These are phyloP conservation scores for Coemansia umbellata DNA, from an alignment of 192 early-diverging fungal species.

Conservation along the genomic window DNA sequence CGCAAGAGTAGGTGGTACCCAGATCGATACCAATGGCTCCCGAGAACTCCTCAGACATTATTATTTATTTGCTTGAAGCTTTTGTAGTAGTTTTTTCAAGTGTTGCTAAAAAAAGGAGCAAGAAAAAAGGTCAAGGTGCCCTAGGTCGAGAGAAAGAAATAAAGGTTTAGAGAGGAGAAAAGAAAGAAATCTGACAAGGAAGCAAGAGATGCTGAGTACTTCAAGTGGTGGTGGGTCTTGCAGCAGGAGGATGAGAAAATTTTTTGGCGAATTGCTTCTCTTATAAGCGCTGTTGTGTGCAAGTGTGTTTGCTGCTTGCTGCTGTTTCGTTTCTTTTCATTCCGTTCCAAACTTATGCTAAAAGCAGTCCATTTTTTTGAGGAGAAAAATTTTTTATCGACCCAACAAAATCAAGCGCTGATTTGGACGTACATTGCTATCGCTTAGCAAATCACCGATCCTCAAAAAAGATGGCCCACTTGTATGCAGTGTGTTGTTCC, in stretches of 20 bases:
- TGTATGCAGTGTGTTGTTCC: no score
- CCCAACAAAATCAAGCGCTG: constrained; percentile 2
- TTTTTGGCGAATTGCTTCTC: no score
- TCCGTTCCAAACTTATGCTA: no score
- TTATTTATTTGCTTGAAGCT: constrained; percentile 4
- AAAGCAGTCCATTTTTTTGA: background rate
- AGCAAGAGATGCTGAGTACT: no score
- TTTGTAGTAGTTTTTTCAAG: background rate
- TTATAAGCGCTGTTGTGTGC: no score
- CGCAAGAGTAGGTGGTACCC: constrained; percentile 96
- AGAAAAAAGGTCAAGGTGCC: constrained; percentile 4
- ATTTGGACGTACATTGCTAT: no score
- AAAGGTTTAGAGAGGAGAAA: constrained; percentile 8
- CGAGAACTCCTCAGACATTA: constrained; percentile 44
- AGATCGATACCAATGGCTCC: constrained; percentile 94
- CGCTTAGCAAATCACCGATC: no score
- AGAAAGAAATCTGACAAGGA: background rate
- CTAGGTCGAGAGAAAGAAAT: background rate
- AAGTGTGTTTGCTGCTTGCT: no score
- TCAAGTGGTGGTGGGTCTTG: no score
- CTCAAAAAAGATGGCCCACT: no score
- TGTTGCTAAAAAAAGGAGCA: background rate
- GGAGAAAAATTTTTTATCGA: background rate
- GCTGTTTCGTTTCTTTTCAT: background rate
- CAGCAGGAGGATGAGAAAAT: no score